Conservation (phyloP, 148 eudicot genomes). For the Diospyros lotus region DNA sequence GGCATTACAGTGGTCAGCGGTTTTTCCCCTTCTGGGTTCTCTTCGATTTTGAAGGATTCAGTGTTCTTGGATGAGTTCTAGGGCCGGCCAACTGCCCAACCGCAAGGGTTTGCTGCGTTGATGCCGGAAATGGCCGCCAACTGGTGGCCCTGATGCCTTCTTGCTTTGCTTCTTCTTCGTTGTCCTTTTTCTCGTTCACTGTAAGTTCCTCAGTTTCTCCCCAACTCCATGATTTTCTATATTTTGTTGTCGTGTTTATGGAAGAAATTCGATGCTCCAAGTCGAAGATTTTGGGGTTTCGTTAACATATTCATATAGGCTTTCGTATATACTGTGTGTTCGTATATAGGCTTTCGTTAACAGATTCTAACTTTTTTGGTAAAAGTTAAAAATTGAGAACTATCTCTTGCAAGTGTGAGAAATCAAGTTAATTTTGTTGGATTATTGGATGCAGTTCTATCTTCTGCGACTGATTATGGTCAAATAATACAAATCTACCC, state of each 20-base stretch:
- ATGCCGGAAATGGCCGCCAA: conserved; percentile 3
- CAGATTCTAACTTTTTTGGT: no score
- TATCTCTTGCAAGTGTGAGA: no score
- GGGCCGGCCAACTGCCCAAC: not conserved
- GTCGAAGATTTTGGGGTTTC: no score
- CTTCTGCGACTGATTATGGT: not conserved
- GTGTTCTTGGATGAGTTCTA: no score
- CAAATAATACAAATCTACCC: not conserved
- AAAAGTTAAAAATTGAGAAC: no score
- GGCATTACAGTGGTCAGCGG: not conserved
- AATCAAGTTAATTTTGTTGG: no score
- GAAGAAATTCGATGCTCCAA: no score
- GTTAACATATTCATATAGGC: not conserved
- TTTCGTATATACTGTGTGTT: not conserved
- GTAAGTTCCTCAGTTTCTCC: conserved; percentile 1
- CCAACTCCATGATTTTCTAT: not conserved
- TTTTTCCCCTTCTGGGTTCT: not conserved
- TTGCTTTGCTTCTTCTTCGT: no score
- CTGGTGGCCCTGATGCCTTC: conserved; percentile 2
- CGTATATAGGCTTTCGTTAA: no score
- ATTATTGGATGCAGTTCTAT: not conserved
- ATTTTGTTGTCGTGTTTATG: no score
- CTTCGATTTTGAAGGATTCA: not conserved
- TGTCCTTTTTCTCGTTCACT: not conserved
- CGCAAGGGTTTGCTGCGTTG: not conserved